A percentile compares a stretch with the other conserved stretches of the same genome.
phyloP scores from a whole-genome alignment of 805 yeast genomes.

The Groenewaldozyma tartarivorans region DNA sequence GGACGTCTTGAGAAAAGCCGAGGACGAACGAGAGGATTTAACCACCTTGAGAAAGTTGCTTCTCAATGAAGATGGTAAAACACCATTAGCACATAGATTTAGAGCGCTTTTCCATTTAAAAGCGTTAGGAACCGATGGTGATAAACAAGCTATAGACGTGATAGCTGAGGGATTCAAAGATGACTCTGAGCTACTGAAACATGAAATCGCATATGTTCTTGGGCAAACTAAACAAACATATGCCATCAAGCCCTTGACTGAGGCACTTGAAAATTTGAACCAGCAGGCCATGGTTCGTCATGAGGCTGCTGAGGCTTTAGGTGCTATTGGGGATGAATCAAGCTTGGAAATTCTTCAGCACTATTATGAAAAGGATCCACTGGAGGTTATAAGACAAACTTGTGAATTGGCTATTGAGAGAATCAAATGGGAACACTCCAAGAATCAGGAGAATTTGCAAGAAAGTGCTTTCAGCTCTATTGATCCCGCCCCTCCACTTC shows the following conservation, averaged over 20 bases:
- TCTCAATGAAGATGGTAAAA: slow-evolving; percentile 40
- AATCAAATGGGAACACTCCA: slow-evolving; percentile 81
- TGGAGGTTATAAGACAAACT: slow-evolving; percentile 87
- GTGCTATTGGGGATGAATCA: slow-evolving; percentile 80
- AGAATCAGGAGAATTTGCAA: slow-evolving; percentile 58
- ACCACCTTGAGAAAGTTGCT: slow-evolving; percentile 19
- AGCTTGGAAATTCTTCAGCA: slow-evolving; percentile 58
- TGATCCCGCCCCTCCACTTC: slow-evolving; percentile 97
- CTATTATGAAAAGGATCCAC: slow-evolving; percentile 63
- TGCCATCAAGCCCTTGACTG: slow-evolving; percentile 68
- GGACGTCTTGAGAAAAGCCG: slow-evolving; percentile 20
- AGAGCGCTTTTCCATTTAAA: slow-evolving; percentile 90
- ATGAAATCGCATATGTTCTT: slow-evolving; percentile 93
- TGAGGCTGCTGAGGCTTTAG: slow-evolving; percentile 98
- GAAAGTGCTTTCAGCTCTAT: slow-evolving; percentile 73
- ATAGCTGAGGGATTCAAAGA: slow-evolving; percentile 78
- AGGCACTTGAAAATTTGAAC: slow-evolving; percentile 50
- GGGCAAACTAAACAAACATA: slow-evolving; percentile 86
- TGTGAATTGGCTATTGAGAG: slow-evolving; percentile 95
- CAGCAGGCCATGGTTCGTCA: slow-evolving; percentile 95
- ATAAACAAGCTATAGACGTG: slow-evolving; percentile 59
- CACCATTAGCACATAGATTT: slow-evolving; percentile 76
- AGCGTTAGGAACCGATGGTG: slow-evolving; percentile 69
- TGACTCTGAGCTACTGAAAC: slow-evolving; percentile 83
- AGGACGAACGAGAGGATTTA: slow-evolving; percentile 15